Evolutionary conservation across 257 asterid genomes (phyloP).

Genomic region (Salvia splendens): DNA sequence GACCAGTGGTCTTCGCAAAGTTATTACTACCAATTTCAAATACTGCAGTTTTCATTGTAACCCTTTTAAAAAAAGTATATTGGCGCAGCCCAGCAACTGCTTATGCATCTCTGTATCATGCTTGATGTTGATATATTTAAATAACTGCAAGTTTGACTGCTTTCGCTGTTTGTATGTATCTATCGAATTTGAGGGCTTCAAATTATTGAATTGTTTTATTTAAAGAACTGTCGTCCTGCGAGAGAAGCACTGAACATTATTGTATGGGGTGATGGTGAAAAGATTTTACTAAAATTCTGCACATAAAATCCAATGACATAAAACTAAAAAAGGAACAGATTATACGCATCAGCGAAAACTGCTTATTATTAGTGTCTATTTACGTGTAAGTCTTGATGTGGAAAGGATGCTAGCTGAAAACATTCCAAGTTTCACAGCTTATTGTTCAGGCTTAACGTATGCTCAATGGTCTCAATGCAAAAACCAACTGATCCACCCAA

Average conservation of each 20-base stretch:
- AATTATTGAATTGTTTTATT: background rate
- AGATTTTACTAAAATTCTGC: no score
- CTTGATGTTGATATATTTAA: constrained; percentile 7
- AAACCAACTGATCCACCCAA: constrained; percentile 59
- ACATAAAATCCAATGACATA: no score
- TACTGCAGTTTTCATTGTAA: constrained; percentile 23
- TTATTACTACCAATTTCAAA: constrained; percentile 32
- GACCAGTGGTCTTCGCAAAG: constrained; percentile 29
- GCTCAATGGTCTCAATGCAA: constrained; percentile 61
- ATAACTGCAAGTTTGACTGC: constrained; percentile 2
- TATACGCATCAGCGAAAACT: no score
- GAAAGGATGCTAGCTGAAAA: background rate
- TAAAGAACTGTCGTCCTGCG: background rate
- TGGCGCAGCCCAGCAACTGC: background rate
- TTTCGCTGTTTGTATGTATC: background rate
- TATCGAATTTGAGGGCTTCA: background rate
- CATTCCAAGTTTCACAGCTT: background rate
- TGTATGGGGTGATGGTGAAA: no score
- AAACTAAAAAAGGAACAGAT: no score
- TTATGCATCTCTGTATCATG: constrained; percentile 5
- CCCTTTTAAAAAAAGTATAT: constrained; percentile 18
- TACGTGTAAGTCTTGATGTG: background rate
- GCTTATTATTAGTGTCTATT: background rate
- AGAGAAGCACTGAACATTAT: no score
- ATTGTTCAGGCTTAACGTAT: constrained; percentile 25